phyloP scores from a whole-genome alignment of 495 filamentous ascomycete genomes.

The Friedmanniomyces simplex region DNA sequence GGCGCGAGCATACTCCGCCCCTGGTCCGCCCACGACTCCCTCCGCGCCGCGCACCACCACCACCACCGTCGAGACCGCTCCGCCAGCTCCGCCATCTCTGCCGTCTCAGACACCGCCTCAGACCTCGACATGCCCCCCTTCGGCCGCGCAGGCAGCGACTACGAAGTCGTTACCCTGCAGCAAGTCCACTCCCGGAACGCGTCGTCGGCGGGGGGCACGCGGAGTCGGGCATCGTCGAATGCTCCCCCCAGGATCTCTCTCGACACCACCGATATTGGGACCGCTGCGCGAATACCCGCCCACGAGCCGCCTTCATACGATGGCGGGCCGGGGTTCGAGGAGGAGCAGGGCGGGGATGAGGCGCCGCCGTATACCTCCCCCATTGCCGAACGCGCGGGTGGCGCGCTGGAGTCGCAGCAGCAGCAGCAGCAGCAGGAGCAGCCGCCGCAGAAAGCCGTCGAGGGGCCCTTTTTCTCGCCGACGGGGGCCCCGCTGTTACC shows the following conservation, averaged over 20 bases:
- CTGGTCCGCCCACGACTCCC: slow-evolving; percentile 16
- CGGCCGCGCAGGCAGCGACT: slow-evolving; percentile 17
- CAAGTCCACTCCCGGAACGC: slow-evolving; percentile 11
- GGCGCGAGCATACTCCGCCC: slow-evolving; percentile 13
- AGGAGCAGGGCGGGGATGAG: too few relatives aligned
- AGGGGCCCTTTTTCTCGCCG: background rate
- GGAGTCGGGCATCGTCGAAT: slow-evolving; percentile 12
- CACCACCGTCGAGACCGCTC: slow-evolving; percentile 25
- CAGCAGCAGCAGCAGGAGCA: background rate
- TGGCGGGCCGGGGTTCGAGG: slow-evolving; percentile 17
- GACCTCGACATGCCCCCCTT: slow-evolving; percentile 17
- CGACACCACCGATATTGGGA: slow-evolving; percentile 12
- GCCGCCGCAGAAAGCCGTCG: background rate
- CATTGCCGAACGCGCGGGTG: background rate
- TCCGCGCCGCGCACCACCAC: background rate
- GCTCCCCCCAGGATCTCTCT: background rate
- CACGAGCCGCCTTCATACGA: slow-evolving; percentile 20
- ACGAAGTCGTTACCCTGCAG: slow-evolving; percentile 16
- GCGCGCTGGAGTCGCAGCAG: background rate
- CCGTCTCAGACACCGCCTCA: slow-evolving; percentile 18
- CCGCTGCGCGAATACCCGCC: slow-evolving; percentile 3
- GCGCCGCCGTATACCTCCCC: slow-evolving; percentile 26
- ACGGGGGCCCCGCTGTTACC: slow-evolving; percentile 17
- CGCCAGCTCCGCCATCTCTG: slow-evolving; percentile 23
- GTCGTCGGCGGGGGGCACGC: background rate